phyloP scores from a whole-genome alignment of 2,329 filamentous ascomycete species.

The Karstenula rhodostoma region DNA sequence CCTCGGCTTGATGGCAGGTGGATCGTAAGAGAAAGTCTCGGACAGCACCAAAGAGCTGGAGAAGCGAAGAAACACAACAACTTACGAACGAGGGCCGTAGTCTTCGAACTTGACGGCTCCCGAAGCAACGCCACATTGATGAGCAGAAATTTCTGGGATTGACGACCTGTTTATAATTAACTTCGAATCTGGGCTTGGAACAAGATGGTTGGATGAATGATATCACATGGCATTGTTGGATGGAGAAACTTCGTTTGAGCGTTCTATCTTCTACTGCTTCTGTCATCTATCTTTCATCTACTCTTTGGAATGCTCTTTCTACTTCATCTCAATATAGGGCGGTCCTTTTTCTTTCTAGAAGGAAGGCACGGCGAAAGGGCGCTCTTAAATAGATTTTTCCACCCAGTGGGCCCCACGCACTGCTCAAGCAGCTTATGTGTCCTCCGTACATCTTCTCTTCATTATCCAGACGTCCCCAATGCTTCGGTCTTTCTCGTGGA shows the following conservation, averaged over 20 bases:
- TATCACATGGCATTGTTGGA: constrained; percentile 13
- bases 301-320: not conserved
- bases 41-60: not conserved
- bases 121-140: not conserved
- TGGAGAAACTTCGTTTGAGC: constrained; percentile 1
- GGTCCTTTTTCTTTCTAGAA: not conserved
- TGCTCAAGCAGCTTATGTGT: not conserved
- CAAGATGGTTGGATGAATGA: constrained; percentile 10
- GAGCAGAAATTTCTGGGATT: constrained; percentile 3
- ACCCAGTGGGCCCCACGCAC: not conserved
- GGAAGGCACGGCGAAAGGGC: not conserved
- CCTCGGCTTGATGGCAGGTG: constrained; percentile 34
- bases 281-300: not conserved
- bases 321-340: not conserved
- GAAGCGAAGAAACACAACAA: not conserved
- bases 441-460: not conserved
- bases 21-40: not conserved
- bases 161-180: constrained; percentile 12
- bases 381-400: not conserved
- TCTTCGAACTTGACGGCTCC: not conserved
- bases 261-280: not conserved
- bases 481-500: not conserved
- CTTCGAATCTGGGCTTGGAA: constrained; percentile 6
- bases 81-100: not conserved
- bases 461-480: not conserved